Conservation (phyloP, 2,329 filamentous ascomycete species). For the Cladophialophora carrionii region DNA sequence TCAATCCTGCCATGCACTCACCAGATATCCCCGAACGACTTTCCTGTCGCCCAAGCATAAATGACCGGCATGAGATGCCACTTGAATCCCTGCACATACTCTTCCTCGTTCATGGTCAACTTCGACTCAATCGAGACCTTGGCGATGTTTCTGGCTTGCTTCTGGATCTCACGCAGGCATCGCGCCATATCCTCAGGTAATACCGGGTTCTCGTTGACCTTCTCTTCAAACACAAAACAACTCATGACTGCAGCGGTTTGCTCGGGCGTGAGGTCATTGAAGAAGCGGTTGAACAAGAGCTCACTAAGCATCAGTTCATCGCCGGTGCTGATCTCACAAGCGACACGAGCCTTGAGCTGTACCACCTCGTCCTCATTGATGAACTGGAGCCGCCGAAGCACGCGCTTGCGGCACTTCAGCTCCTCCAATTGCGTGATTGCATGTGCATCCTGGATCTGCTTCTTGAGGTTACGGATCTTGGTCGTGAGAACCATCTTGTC, state of each 20-base stretch:
- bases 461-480: constrained; percentile 86
- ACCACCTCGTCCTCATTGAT: constrained; percentile 96
- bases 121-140: constrained; percentile 96
- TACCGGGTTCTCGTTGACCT: constrained; percentile 71
- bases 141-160: constrained; percentile 82
- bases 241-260: constrained; percentile 83
- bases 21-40: constrained; percentile 92
- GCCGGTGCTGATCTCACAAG: constrained; percentile 95
- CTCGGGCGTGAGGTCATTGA: constrained; percentile 91
- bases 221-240: constrained; percentile 97
- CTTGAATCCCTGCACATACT: constrained; percentile 87
- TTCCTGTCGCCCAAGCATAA: constrained; percentile 85
- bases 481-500: constrained; percentile 74
- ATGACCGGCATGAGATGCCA: constrained; percentile 98
- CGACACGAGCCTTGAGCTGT: constrained; percentile 93
- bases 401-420: constrained; percentile 92
- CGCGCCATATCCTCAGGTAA: constrained; percentile 84
- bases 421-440: constrained; percentile 93
- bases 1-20: constrained; percentile 55
- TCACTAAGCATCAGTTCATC: constrained; percentile 93
- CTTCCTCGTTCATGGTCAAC: constrained; percentile 88
- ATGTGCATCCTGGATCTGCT: constrained; percentile 79
- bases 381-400: constrained; percentile 89
- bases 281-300: constrained; percentile 94
- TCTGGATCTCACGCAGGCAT: constrained; percentile 82